phyloP scores from a whole-genome alignment of 1,284 basidiomycete genomes.

The Microbotryomycetes sp. region DNA sequence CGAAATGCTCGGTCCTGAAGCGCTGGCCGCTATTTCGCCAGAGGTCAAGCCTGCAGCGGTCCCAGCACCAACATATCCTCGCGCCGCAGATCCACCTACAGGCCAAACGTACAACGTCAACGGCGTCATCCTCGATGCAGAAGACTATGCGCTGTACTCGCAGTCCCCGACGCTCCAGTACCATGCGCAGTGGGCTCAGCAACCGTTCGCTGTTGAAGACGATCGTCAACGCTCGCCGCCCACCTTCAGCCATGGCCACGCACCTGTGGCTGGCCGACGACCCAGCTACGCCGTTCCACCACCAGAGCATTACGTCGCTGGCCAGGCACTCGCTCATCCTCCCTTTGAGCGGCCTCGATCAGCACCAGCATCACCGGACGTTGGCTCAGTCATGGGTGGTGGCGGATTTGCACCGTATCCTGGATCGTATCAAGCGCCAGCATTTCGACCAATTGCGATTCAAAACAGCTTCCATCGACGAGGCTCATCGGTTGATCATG shows the following conservation, averaged over 20 bases:
- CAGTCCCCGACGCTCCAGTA: neutral
- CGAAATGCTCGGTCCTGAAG: constrained; percentile 18
- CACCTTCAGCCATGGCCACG: neutral
- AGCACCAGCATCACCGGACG: neutral
- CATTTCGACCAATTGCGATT: neutral
- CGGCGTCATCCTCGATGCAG: constrained; percentile 19
- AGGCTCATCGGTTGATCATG: neutral
- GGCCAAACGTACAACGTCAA: constrained; percentile 14
- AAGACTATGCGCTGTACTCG: constrained; percentile 14
- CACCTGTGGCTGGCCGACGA: neutral
- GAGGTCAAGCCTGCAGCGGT: neutral
- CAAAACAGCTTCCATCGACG: neutral
- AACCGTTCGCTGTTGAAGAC: neutral
- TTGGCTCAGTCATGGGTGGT: neutral
- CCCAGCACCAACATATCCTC: neutral
- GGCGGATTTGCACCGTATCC: neutral
- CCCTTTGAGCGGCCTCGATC: neutral
- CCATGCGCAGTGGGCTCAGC: neutral
- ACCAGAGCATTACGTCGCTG: neutral
- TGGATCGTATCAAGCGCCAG: neutral
- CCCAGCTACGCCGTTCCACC: neutral
- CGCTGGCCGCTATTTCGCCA: constrained; percentile 2
- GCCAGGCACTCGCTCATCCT: neutral
- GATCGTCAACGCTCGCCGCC: too few relatives aligned
- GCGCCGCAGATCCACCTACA: too few relatives aligned